These are phyloP conservation scores for Saccharomyces hybrid DNA, from an alignment of 1,139 yeast genomes.

Conservation along the genomic window DNA sequence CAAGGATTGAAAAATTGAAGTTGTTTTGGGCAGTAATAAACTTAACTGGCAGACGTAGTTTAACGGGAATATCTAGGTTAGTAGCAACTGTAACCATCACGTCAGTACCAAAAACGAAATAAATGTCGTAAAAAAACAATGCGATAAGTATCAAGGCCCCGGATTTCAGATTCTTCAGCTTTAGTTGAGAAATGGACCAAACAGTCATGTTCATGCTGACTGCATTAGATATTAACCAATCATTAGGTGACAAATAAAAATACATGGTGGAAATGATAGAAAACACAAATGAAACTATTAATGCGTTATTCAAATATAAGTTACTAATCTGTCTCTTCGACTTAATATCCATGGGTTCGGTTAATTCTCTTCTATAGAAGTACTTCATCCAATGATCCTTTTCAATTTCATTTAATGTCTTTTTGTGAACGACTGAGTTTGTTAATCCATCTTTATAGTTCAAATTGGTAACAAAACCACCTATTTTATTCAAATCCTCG, in stretches of 20 bases:
- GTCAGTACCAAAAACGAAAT: conserved; percentile 57
- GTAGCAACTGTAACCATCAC: conserved; percentile 61
- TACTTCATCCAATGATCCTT: conserved; percentile 9
- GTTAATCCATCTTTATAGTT: conserved; percentile 13
- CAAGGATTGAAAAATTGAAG: conserved; percentile 33
- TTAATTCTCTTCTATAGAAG: conserved; percentile 30
- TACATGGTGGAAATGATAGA: conserved; percentile 4
- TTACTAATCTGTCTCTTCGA: conserved; percentile 42
- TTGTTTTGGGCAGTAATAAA: conserved; percentile 7
- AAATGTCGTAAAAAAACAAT: conserved; percentile 55
- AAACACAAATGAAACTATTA: conserved; percentile 8
- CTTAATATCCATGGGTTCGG: conserved; percentile 39
- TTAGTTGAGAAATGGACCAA: conserved; percentile 16
- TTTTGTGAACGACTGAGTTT: conserved; percentile 9
- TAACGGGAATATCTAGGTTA: conserved; percentile 43
- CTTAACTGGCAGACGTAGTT: conserved; percentile 17
- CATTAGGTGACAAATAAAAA: conserved; percentile 9
- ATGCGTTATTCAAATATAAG: conserved; percentile 16
- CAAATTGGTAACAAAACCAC: conserved; percentile 15
- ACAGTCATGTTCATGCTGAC: conserved; percentile 18
- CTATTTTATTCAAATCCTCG: conserved; percentile 9
- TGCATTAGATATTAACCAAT: conserved; percentile 19
- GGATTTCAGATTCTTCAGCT: conserved; percentile 39
- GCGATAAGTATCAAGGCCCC: conserved; percentile 41
- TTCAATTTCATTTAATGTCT: conserved; percentile 11